These are phyloP conservation scores for Lunasporangiospora selenospora DNA, from an alignment of 192 early-diverging fungal genomes.

Conservation along the genomic window DNA sequence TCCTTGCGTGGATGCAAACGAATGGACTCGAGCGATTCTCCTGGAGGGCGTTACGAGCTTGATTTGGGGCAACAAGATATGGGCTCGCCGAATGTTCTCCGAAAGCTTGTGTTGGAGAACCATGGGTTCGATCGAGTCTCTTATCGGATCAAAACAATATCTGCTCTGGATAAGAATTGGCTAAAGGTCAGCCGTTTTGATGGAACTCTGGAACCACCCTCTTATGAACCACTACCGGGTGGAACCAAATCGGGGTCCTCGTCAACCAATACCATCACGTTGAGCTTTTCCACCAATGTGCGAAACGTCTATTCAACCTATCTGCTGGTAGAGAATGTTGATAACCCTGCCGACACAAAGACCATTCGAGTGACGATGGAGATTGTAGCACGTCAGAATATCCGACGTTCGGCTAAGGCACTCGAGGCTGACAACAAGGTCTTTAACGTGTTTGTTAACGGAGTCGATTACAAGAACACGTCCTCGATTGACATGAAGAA, in stretches of 20 bases:
- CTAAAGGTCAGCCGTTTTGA: conserved; percentile 70
- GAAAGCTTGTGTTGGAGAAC: conserved; percentile 73
- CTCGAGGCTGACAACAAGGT: conserved; percentile 58
- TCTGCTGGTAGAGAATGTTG: conserved; percentile 74
- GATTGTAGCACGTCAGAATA: conserved; percentile 58
- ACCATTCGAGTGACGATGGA: conserved; percentile 77
- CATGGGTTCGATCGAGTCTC: conserved; percentile 56
- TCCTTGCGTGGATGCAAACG: conserved; percentile 74
- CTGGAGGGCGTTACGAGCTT: conserved; percentile 74
- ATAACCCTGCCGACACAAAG: conserved; percentile 76
- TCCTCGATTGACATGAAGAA: conserved; percentile 72
- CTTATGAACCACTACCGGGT: conserved; percentile 29
- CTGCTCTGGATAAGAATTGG: conserved; percentile 66
- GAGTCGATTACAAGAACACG: conserved; percentile 54
- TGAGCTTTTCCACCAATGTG: conserved; percentile 63
- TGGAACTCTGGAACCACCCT: conserved; percentile 68
- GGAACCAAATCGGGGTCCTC: conserved; percentile 17
- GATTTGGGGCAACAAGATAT: conserved; percentile 84
- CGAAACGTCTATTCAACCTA: conserved; percentile 78
- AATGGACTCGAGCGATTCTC: conserved; percentile 51
- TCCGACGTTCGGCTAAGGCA: conserved; percentile 42
- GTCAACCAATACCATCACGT: conserved; percentile 56
- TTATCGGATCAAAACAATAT: conserved; percentile 67
- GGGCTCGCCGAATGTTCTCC: conserved; percentile 56
- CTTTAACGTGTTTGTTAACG: conserved; percentile 81